phyloP scores from a whole-genome alignment of 176 grass and related monocot species.

The Musa troglodytarum region DNA sequence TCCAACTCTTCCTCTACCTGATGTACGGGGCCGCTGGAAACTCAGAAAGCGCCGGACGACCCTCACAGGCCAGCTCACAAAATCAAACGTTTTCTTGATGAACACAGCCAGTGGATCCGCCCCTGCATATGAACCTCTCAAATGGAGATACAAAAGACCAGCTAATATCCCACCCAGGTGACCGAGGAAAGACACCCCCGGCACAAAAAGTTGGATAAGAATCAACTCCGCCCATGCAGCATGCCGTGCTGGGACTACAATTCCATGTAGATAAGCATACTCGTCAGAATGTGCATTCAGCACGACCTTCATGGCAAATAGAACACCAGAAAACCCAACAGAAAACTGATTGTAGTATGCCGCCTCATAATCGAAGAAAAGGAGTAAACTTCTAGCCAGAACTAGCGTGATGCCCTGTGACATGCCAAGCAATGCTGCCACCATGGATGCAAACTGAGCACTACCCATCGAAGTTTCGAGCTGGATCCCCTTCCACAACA shows the following conservation, averaged over 20 bases:
- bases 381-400: constrained; percentile 48
- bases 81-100: constrained; percentile 30
- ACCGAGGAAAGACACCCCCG: constrained; percentile 60
- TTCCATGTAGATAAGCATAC: constrained; percentile 48
- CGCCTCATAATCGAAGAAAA: constrained; percentile 32
- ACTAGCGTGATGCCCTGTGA: constrained; percentile 73
- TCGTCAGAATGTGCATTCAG: constrained; percentile 55
- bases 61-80: constrained; percentile 68
- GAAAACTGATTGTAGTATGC: constrained; percentile 55
- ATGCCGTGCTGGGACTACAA: constrained; percentile 70
- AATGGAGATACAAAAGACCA: constrained; percentile 58
- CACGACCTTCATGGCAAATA: constrained; percentile 89
- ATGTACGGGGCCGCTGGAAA: constrained; percentile 9
- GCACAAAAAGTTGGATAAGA: constrained; percentile 85
- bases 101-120: constrained; percentile 39
- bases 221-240: constrained; percentile 82
- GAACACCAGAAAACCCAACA: constrained; percentile 84
- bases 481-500: constrained; percentile 92
- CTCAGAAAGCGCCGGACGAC: constrained; percentile 33
- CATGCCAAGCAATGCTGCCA: constrained; percentile 49
- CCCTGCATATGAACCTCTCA: constrained; percentile 38
- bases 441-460: constrained; percentile 60
- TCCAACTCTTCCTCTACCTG: constrained; percentile 42
- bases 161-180: constrained; percentile 85
- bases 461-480: constrained; percentile 85